phyloP scores from a whole-genome alignment of 257 asterid genomes.

The Solanum dulcamara region DNA sequence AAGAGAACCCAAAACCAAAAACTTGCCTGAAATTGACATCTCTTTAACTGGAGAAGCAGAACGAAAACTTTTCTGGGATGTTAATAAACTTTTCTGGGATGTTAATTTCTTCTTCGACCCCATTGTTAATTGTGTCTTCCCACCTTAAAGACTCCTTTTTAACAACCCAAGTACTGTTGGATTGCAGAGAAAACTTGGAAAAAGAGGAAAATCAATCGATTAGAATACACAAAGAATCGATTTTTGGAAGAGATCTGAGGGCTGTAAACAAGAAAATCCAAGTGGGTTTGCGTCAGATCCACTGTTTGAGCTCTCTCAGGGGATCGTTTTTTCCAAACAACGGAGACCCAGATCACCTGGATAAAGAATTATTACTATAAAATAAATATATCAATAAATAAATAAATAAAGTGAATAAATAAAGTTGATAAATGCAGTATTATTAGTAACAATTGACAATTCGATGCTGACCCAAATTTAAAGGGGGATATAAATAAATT shows the following conservation, averaged over 20 bases:
- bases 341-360: neutral
- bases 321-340: neutral
- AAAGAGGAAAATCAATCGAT: neutral
- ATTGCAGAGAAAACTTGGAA: conserved; percentile 1
- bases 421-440: neutral
- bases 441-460: neutral
- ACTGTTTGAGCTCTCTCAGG: conserved; percentile 1
- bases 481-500: neutral
- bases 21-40: conserved; percentile 20
- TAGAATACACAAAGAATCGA: neutral
- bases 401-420: neutral
- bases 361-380: neutral
- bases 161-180: neutral
- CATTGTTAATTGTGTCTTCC: neutral
- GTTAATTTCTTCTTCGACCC: conserved; percentile 12
- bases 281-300: neutral
- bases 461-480: neutral
- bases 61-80: neutral
- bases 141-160: neutral
- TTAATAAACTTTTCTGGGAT: neutral
- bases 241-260: conserved; percentile 12
- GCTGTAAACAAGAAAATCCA: neutral
- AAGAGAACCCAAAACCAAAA: neutral
- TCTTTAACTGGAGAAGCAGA: conserved; percentile 10
- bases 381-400: neutral